Evolutionary conservation across 2,329 filamentous ascomycete species (phyloP).

Genomic region (Huntiella bhutanensis): DNA sequence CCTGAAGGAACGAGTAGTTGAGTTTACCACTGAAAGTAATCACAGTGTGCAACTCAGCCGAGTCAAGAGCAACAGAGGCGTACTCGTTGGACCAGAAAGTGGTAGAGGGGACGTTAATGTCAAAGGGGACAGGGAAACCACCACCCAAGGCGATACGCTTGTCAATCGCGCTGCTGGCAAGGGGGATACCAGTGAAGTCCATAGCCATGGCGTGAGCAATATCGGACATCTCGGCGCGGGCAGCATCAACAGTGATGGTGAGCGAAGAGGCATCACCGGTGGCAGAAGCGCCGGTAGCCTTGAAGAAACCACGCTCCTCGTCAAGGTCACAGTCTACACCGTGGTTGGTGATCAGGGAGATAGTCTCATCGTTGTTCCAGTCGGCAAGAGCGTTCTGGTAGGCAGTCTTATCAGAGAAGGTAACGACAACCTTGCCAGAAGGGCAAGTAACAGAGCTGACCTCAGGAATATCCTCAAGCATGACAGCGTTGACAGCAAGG

Average conservation of each 20-base stretch:
- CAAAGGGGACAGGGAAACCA: slow-evolving; percentile 2
- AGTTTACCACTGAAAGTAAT: slow-evolving; percentile 24
- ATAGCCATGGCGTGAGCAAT: slow-evolving; percentile 14
- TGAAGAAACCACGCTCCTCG: slow-evolving; percentile 23
- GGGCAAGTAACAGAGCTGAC: slow-evolving; percentile 12
- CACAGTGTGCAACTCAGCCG: slow-evolving; percentile 18
- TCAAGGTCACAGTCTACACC: slow-evolving; percentile 22
- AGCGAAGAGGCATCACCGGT: neutral
- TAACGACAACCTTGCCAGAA: slow-evolving; percentile 12
- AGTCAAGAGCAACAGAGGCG: slow-evolving; percentile 19
- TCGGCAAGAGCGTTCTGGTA: slow-evolving; percentile 12
- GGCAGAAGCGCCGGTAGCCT: slow-evolving; percentile 16
- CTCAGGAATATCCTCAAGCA: slow-evolving; percentile 13
- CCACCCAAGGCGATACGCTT: neutral
- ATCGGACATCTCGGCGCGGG: slow-evolving; percentile 18
- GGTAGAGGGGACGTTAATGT: slow-evolving; percentile 7
- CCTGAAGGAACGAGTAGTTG: slow-evolving; percentile 6
- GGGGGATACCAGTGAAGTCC: slow-evolving; percentile 16
- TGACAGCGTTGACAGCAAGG: slow-evolving; percentile 13
- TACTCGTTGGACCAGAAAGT: slow-evolving; percentile 17
- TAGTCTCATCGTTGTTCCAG: slow-evolving; percentile 12
- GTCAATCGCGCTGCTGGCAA: slow-evolving; percentile 13
- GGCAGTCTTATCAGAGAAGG: slow-evolving; percentile 11
- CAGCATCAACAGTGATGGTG: slow-evolving; percentile 17
- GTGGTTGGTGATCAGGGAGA: slow-evolving; percentile 25